Evolutionary conservation across 2,329 filamentous ascomycete genomes (phyloP).

Genomic region (Talaromyces funiculosus): DNA sequence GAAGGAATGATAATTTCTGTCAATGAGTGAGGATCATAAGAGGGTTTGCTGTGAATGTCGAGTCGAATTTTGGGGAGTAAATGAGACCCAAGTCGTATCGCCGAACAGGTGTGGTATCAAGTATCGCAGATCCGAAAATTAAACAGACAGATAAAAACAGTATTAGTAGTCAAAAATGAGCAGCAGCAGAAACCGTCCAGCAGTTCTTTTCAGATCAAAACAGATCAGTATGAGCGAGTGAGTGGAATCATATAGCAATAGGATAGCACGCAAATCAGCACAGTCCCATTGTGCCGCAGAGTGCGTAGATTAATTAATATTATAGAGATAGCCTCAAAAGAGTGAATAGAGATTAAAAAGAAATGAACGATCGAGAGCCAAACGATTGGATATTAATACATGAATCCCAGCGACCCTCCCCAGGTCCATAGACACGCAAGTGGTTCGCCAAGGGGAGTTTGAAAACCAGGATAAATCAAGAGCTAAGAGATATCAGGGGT

Average conservation of each 20-base stretch:
- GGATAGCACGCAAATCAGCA: neutral
- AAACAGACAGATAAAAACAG: neutral
- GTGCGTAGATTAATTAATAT: neutral
- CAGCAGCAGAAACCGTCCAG: conserved; percentile 2
- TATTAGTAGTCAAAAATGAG: neutral
- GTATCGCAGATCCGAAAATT: neutral
- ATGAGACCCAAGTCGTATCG: neutral
- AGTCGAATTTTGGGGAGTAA: neutral
- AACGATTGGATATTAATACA: neutral
- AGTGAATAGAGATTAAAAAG: neutral
- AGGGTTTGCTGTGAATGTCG: neutral
- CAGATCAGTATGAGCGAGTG: neutral
- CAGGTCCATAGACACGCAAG: neutral
- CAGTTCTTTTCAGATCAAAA: neutral
- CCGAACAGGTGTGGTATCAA: neutral
- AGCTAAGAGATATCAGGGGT: neutral
- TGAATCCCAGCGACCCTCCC: neutral
- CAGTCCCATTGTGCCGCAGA: neutral
- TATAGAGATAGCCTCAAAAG: neutral
- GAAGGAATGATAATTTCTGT: neutral
- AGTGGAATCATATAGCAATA: neutral
- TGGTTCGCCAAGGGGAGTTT: neutral
- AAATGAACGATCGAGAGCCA: neutral
- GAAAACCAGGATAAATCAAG: neutral
- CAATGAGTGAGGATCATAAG: neutral